phyloP scores from a whole-genome alignment of 163 green algal species.

The Scenedesmus sp. region DNA sequence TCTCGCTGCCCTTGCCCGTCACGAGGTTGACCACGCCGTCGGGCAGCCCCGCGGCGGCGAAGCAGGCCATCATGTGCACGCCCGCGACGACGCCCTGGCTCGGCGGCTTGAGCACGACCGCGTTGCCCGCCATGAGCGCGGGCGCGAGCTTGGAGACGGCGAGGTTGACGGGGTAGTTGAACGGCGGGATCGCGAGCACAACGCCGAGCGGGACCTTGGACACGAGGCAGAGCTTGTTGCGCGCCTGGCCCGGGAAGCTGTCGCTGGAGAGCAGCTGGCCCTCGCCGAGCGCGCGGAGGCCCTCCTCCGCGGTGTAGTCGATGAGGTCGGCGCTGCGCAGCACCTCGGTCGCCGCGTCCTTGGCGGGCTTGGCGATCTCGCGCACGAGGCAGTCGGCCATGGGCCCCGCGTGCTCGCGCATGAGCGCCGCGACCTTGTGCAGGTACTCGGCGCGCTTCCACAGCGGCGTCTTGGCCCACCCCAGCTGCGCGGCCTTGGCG shows the following conservation, averaged over 20 bases:
- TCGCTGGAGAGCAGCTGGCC: slow-evolving; percentile 86
- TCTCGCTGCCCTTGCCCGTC: slow-evolving; percentile 88
- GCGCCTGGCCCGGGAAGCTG: slow-evolving; percentile 86
- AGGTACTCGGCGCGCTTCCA: slow-evolving; percentile 89
- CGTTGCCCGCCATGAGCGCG: slow-evolving; percentile 96
- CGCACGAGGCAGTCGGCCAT: slow-evolving; percentile 90
- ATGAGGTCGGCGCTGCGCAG: slow-evolving; percentile 91
- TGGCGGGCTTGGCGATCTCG: slow-evolving; percentile 93
- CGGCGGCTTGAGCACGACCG: slow-evolving; percentile 95
- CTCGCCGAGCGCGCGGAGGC: slow-evolving; percentile 80
- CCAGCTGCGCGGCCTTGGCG: slow-evolving; percentile 84
- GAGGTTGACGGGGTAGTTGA: slow-evolving; percentile 98
- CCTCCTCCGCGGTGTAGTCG: slow-evolving; percentile 95
- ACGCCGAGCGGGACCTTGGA: slow-evolving; percentile 90
- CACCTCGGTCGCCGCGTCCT: slow-evolving; percentile 86
- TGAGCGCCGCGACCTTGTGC: slow-evolving; percentile 80
- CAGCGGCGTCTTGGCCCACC: slow-evolving; percentile 86
- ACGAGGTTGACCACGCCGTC: slow-evolving; percentile 84
- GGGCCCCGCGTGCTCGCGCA: slow-evolving; percentile 85
- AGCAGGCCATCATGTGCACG: slow-evolving; percentile 92
- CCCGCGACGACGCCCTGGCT: slow-evolving; percentile 89
- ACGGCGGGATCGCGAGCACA: slow-evolving; percentile 94
- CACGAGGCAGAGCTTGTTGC: slow-evolving; percentile 93
- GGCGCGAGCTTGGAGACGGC: slow-evolving; percentile 94
- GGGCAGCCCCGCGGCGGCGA: slow-evolving; percentile 88